These are phyloP conservation scores for Amphicarpaea edgeworthii DNA, from an alignment of 306 rosid species.

Conservation along the genomic window DNA sequence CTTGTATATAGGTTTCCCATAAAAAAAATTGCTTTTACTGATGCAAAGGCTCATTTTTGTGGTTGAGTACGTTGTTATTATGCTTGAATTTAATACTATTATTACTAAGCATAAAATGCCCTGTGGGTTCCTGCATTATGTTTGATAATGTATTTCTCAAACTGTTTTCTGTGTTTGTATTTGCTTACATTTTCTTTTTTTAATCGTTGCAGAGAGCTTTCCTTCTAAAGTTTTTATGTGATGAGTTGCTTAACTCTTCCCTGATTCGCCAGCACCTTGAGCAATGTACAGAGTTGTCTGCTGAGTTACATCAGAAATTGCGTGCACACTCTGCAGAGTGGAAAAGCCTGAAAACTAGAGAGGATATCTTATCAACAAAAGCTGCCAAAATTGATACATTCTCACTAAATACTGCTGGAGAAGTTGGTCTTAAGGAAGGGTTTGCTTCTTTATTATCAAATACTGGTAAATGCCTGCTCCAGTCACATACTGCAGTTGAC, in stretches of 20 bases:
- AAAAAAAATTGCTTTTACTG: slow-evolving; percentile 1
- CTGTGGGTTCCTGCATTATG: slow-evolving; percentile 26
- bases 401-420: slow-evolving; percentile 53
- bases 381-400: slow-evolving; percentile 69
- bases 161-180: slow-evolving; percentile 21
- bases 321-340: slow-evolving; percentile 77
- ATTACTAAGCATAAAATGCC: not conserved
- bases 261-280: slow-evolving; percentile 89
- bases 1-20: slow-evolving; percentile 40
- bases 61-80: slow-evolving; percentile 8
- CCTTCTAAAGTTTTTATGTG: slow-evolving; percentile 86
- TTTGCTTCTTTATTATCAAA: slow-evolving; percentile 50
- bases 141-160: slow-evolving; percentile 18
- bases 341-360: slow-evolving; percentile 85
- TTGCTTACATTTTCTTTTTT: slow-evolving; percentile 37
- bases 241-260: slow-evolving; percentile 85
- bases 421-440: slow-evolving; percentile 64
- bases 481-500: slow-evolving; percentile 48
- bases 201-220: slow-evolving; percentile 78
- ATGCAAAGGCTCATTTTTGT: slow-evolving; percentile 29
- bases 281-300: slow-evolving; percentile 80
- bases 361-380: slow-evolving; percentile 76
- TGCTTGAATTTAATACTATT: slow-evolving; percentile 11
- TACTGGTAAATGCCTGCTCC: slow-evolving; percentile 54
- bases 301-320: slow-evolving; percentile 87